A percentile compares a stretch with the other conserved stretches of the same genome.
Conservation (phyloP, 441 rosid species). For the Brassica balearica region DNA sequence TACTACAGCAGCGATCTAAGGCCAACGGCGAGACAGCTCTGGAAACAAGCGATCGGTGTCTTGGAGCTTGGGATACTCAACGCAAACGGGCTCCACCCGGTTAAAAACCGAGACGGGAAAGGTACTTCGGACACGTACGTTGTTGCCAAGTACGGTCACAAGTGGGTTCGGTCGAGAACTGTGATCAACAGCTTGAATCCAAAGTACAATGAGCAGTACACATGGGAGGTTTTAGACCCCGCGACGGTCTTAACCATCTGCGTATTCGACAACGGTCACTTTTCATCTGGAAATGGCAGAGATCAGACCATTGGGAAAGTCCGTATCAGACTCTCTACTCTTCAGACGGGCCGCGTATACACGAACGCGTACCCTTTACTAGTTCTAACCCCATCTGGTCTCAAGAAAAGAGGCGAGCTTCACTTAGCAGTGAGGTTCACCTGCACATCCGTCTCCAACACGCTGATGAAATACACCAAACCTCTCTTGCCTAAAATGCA, state of each 20-base stretch:
- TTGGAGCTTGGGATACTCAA: slow-evolving; percentile 88
- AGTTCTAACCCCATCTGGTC: slow-evolving; percentile 79
- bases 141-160: slow-evolving; percentile 91
- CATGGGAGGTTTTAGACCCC: slow-evolving; percentile 95
- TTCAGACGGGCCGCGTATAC: slow-evolving; percentile 80
- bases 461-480: slow-evolving; percentile 64
- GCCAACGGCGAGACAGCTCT: slow-evolving; percentile 81
- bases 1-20: slow-evolving; percentile 93
- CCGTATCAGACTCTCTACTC: slow-evolving; percentile 85
- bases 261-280: slow-evolving; percentile 78
- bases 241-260: slow-evolving; percentile 90
- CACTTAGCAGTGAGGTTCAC: slow-evolving; percentile 92
- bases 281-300: slow-evolving; percentile 46
- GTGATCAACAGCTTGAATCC: slow-evolving; percentile 77
- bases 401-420: slow-evolving; percentile 92
- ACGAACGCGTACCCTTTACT: slow-evolving; percentile 86
- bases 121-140: slow-evolving; percentile 88
- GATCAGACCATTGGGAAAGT: slow-evolving; percentile 79
- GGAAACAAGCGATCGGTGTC: slow-evolving; percentile 83
- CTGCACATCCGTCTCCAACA: slow-evolving; percentile 59
- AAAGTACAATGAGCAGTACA: slow-evolving; percentile 92
- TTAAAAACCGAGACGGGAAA: slow-evolving; percentile 79
- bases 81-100: slow-evolving; percentile 77
- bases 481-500: slow-evolving; percentile 98
- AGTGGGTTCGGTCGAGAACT: slow-evolving; percentile 92